A percentile compares a stretch with the other conserved stretches of the same genome.
Evolutionary conservation across 2,329 filamentous ascomycete species (phyloP).

Genomic region (Claviceps sp.): DNA sequence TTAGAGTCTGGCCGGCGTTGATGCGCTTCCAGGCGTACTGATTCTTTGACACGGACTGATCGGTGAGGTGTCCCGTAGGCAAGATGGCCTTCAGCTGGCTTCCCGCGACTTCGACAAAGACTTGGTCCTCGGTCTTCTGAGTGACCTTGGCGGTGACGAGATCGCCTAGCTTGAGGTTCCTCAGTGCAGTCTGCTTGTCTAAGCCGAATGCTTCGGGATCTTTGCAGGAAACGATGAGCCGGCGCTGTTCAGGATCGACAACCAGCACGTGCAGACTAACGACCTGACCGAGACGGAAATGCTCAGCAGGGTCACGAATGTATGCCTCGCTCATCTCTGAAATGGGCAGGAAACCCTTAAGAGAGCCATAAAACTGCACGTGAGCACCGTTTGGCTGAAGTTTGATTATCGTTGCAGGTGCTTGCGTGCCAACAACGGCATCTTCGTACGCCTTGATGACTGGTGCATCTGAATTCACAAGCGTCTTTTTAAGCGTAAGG

Average conservation of each 20-base stretch:
- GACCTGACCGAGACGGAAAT: conserved; percentile 84
- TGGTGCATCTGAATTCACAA: conserved; percentile 79
- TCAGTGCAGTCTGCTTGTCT: conserved; percentile 64
- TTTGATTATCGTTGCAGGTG: conserved; percentile 77
- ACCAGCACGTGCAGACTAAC: conserved; percentile 81
- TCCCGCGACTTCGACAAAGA: conserved; percentile 63
- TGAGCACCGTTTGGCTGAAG: conserved; percentile 67
- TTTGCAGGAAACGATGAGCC: conserved; percentile 85
- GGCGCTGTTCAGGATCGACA: conserved; percentile 55
- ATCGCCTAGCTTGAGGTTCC: conserved; percentile 58
- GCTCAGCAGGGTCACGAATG: conserved; percentile 75
- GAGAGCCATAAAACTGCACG: conserved; percentile 78
- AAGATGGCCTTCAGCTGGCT: conserved; percentile 67
- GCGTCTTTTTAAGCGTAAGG: conserved; percentile 84
- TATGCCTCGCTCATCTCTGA: conserved; percentile 97
- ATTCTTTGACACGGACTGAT: conserved; percentile 71
- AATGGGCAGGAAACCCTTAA: conserved; percentile 80
- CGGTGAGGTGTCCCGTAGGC: conserved; percentile 65
- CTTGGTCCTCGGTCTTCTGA: conserved; percentile 66
- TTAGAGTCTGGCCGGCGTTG: conserved; percentile 68
- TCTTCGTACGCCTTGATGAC: conserved; percentile 67
- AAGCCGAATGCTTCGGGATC: conserved; percentile 65
- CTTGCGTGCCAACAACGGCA: conserved; percentile 60
- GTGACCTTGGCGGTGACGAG: conserved; percentile 66
- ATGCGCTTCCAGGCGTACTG: conserved; percentile 67